A percentile compares a stretch with the other conserved stretches of the same genome.
Conservation (phyloP, 1,139 yeast species). For the Blastobotrys persicus region DNA sequence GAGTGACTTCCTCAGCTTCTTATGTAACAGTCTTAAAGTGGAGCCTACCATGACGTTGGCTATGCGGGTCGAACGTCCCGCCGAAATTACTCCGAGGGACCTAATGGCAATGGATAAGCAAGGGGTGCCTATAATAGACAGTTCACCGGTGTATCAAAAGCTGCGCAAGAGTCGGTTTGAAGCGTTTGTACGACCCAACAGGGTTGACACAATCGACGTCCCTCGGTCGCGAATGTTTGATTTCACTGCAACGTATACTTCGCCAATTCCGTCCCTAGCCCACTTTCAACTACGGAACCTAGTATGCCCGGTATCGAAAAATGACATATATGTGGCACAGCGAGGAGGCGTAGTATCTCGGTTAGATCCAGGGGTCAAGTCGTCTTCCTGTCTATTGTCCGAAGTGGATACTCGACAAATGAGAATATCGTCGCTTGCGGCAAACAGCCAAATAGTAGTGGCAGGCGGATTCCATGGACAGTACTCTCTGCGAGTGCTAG, state of each 20-base stretch:
- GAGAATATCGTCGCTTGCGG: conserved; percentile 50
- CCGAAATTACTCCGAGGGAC: conserved; percentile 4
- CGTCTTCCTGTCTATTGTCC: conserved; percentile 23
- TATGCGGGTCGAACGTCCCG: conserved; percentile 12
- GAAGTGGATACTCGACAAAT: conserved; percentile 31
- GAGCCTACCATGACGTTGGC: conserved; percentile 10
- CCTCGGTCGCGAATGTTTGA: conserved; percentile 6
- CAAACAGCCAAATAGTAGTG: conserved; percentile 45
- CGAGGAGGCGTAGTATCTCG: conserved; percentile 31
- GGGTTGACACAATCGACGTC: conserved; percentile 14
- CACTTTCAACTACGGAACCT: conserved; percentile 59
- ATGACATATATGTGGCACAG: conserved; percentile 39
- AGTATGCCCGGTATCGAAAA: conserved; percentile 44
- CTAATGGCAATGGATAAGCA: conserved; percentile 6
- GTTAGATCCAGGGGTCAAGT: conserved; percentile 35
- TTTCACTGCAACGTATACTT: conserved; percentile 46
- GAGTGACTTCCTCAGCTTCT: conserved; percentile 12
- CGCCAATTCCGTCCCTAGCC: conserved; percentile 49
- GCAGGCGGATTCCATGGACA: conserved; percentile 61
- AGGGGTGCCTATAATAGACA: conserved; percentile 3
- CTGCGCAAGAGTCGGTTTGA: conserved; percentile 4
- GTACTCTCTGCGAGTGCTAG: conserved; percentile 42
- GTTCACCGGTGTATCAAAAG: background rate
- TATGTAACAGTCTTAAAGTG: conserved; percentile 4
- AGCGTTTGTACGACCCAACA: background rate